Evolutionary conservation across 177 flowering plant genomes (phyloP).

Genomic region (Vitis hybrid): DNA sequence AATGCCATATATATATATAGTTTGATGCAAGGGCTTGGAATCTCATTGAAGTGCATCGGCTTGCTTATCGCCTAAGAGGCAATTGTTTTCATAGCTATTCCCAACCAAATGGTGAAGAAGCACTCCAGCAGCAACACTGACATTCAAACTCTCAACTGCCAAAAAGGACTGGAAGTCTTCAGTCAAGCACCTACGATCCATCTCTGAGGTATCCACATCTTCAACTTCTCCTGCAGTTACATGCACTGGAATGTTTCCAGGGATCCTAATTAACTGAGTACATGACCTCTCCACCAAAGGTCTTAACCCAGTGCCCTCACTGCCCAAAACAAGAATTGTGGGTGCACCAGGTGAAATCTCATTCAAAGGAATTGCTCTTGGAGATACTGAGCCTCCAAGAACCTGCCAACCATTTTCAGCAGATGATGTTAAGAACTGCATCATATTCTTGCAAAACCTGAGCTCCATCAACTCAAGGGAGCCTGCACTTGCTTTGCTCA

Average conservation of each 20-base stretch:
- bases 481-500: slow-evolving; percentile 98
- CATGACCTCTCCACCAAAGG: slow-evolving; percentile 94
- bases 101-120: slow-evolving; percentile 88
- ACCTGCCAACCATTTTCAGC: slow-evolving; percentile 94
- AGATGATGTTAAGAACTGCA: slow-evolving; percentile 83
- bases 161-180: slow-evolving; percentile 68
- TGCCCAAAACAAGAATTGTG: slow-evolving; percentile 91
- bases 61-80: slow-evolving; percentile 15
- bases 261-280: slow-evolving; percentile 66
- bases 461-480: slow-evolving; percentile 89
- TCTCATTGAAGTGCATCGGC: slow-evolving; percentile 21
- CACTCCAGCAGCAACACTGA: slow-evolving; percentile 98
- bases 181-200: slow-evolving; percentile 21
- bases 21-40: not conserved
- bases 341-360: slow-evolving; percentile 69
- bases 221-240: slow-evolving; percentile 30
- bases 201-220: slow-evolving; percentile 32
- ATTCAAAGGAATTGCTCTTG: slow-evolving; percentile 68
- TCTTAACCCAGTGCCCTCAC: slow-evolving; percentile 96
- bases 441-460: slow-evolving; percentile 94
- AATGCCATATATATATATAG: not conserved
- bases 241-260: slow-evolving; percentile 58
- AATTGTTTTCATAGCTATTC: slow-evolving; percentile 16
- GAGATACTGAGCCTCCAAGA: slow-evolving; percentile 84
- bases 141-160: slow-evolving; percentile 98